Percentiles rank a stretch among this genome's conserved stretches.
phyloP scores from a whole-genome alignment of 2,329 filamentous ascomycete genomes.

The Calonectria pseudoreteaudii region DNA sequence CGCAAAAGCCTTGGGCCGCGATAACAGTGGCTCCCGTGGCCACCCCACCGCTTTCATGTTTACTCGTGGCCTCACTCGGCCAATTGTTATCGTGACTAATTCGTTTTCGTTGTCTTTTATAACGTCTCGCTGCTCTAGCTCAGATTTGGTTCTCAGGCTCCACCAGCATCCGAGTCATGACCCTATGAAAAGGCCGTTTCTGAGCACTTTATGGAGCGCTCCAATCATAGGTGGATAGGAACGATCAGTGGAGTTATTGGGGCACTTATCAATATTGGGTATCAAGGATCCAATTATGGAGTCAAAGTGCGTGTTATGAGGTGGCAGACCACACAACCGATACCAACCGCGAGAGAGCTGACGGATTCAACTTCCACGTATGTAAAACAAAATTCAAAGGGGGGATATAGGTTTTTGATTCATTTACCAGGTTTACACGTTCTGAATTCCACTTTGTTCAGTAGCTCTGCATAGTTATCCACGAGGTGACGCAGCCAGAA shows the following conservation, averaged over 20 bases:
- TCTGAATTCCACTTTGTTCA: not conserved
- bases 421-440: not conserved
- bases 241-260: not conserved
- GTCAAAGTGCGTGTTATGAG: not conserved
- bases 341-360: not conserved
- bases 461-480: not conserved
- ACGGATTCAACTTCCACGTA: not conserved
- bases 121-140: not conserved
- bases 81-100: not conserved
- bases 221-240: not conserved
- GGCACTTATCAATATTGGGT: not conserved
- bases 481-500: not conserved
- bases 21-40: not conserved
- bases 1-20: not conserved
- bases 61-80: not conserved
- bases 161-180: not conserved
- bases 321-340: not conserved
- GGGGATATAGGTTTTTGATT: not conserved
- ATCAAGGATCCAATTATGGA: not conserved
- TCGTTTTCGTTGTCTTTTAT: not conserved
- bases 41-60: not conserved
- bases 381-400: not conserved
- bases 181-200: not conserved
- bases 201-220: not conserved
- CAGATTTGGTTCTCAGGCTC: not conserved